Evolutionary conservation across 139 green algal genomes (phyloP), one percentile per base, ranked within the genome.

Genomic region (Volvox africanus): DNA sequence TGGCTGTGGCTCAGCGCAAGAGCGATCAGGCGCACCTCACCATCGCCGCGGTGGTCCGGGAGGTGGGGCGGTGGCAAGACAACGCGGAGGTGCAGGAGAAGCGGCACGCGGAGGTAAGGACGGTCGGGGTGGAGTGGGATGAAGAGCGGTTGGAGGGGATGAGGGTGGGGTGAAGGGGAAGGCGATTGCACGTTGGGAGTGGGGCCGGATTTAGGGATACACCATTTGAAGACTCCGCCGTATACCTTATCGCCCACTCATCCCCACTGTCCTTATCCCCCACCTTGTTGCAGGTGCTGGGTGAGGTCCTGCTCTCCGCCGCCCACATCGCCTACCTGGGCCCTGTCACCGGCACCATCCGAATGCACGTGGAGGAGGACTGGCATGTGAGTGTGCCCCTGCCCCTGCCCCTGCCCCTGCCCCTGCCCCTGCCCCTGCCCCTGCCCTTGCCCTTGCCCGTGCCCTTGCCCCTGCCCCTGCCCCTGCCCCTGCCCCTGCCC

Each of bases 301-400:
- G 92, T 1, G 92, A 94, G 83, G 88, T 88, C 26, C 76, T 94
- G 78, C 88, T 94, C 24, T 75, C 82, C 12, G 78, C 88, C 1
- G 88, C 82, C n/a, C 87, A 91, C 88, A 84, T 94, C 26, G 88
- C 92, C 20, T 94, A 94, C 92, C 84, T 94, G 37, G 92, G 92
- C 0, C 92, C 92, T 11, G 44, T 92, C 6, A 77, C 88, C 0
- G 92, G 92, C 9, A 92, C 88, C 28, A 75, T 80, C 28, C 82
- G 92, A 16, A 28, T 76, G 77, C 83, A 91, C 61, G 87, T 92
- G 32, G 86, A 90, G 86, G 71, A 90, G 6, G 86, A 84, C 71
- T 90, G 86, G 86, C 83, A 88, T 24, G 82, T 88, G 61, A 19
- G 61, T 30, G 22, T 9, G 22, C 17, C 9, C 13, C 13, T 14